phyloP scores from a whole-genome alignment of 2,329 filamentous ascomycete genomes.

The Fusarium anthophilum region DNA sequence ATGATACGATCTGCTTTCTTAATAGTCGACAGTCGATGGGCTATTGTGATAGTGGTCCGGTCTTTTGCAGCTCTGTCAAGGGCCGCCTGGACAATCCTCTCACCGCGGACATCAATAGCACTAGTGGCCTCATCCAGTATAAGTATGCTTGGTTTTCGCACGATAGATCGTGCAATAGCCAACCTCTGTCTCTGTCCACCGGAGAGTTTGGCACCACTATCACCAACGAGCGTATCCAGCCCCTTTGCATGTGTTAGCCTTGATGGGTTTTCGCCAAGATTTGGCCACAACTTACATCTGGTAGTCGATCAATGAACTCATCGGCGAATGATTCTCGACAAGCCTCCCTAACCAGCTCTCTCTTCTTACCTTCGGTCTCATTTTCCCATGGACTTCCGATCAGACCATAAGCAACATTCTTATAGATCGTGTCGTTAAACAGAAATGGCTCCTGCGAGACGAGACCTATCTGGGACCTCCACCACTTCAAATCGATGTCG shows the following conservation, averaged over 20 bases:
- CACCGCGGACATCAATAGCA: constrained; percentile 65
- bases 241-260: constrained; percentile 54
- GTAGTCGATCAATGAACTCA: constrained; percentile 73
- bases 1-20: constrained; percentile 82
- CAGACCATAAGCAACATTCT: constrained; percentile 70
- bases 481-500: constrained; percentile 71
- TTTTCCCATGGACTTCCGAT: constrained; percentile 62
- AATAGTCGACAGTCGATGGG: constrained; percentile 78
- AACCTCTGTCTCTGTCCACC: constrained; percentile 89
- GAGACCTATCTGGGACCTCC: constrained; percentile 69
- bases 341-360: constrained; percentile 68
- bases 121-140: constrained; percentile 83
- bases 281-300: constrained; percentile 52
- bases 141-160: constrained; percentile 75
- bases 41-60: constrained; percentile 78
- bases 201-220: constrained; percentile 79
- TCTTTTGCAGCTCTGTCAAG: constrained; percentile 68
- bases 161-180: constrained; percentile 78
- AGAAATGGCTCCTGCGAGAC: constrained; percentile 76
- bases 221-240: constrained; percentile 79
- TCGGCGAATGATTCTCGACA: constrained; percentile 75
- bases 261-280: background rate
- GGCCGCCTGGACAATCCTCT: constrained; percentile 71
- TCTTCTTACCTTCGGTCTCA: constrained; percentile 64
- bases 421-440: constrained; percentile 72